These are phyloP conservation scores for Colletotrichum musae DNA, from an alignment of 2,329 filamentous ascomycete species.

Conservation along the genomic window DNA sequence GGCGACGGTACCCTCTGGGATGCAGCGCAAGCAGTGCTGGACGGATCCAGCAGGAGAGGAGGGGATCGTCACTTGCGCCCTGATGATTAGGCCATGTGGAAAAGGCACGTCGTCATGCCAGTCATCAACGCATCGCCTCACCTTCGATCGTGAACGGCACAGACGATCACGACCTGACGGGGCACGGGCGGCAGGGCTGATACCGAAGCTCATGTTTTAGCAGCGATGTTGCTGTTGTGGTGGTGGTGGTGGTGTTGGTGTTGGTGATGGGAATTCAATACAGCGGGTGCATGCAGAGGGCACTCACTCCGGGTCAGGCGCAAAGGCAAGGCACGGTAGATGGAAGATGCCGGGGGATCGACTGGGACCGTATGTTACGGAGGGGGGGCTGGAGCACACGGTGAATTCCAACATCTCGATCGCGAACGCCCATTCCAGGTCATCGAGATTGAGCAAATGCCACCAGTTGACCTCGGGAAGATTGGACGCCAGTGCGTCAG, in stretches of 20 bases:
- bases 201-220: slow-evolving; percentile 5
- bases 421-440: slow-evolving; percentile 40
- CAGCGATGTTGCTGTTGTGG: not conserved
- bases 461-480: slow-evolving; percentile 26
- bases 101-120: slow-evolving; percentile 11
- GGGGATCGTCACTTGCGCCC: slow-evolving; percentile 11
- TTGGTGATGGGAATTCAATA: not conserved
- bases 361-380: slow-evolving; percentile 36
- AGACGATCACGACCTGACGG: slow-evolving; percentile 21
- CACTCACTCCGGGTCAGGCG: not conserved
- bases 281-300: not conserved
- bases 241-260: not conserved
- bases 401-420: slow-evolving; percentile 40
- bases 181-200: slow-evolving; percentile 23
- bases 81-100: not conserved
- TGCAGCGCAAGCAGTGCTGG: no score
- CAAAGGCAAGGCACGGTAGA: not conserved
- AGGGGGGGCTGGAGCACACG: slow-evolving; percentile 19
- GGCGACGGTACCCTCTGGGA: no score
- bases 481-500: slow-evolving; percentile 38
- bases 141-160: slow-evolving; percentile 25
- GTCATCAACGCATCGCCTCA: not conserved
- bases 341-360: slow-evolving; percentile 6
- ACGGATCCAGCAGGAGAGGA: not conserved
- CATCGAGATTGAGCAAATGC: slow-evolving; percentile 41